Base-by-base conservation (phyloP, 2,329 filamentous ascomycete species). In the Pseudohalonectria lignicola region DNA sequence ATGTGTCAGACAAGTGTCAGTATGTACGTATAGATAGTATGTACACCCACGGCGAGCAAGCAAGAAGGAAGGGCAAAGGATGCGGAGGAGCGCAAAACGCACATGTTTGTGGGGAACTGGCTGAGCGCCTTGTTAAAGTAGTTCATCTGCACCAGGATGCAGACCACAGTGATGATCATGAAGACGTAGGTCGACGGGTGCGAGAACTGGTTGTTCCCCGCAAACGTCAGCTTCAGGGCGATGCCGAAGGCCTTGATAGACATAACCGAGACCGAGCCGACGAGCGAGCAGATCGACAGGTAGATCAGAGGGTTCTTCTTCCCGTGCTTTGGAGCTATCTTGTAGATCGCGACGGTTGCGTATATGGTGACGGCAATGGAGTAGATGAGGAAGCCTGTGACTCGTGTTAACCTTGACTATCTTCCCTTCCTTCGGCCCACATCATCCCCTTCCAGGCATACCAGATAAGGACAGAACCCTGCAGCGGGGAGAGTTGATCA, bases 121-220 rank as follows among this genome's bases (percentile, higher is more conserved):
- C 86, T 93, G 43, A 98, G 67, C 7, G 92, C 92, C 63, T 98
- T 98, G 71, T 98, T 98, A 64, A 98, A 94, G 62, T 98, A 98
- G 62, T 98, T 98, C 92, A 98, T 96, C 69, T 98, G 92, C 8
- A 88, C 95, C 48, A 98, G 61, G 55, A 98, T 96, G 67, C 92
- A 98, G 46, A 95, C 86, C 3, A 73, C 71, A 0, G 88, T 92
- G 47, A 96, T 76, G 47, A 98, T 95, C 61, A 90, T 80, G 59
- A 98, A 98, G 45, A 95, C 88, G 52, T 98, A 98, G 42, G 93
- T 98, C 36, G 87, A 94, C 2, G 93, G 86, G 50, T 94, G 86
- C 5, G 76, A 78, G 60, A 98, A 95, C 60, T 98, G 92, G 62
- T 98, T 98, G 61, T 93, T 82, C 39, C 90, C 92, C 34, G 74